Evolutionary conservation across 805 yeast species (phyloP), one percentile per base, ranked within the genome.

Genomic region (Ogataea nonfermentans): DNA sequence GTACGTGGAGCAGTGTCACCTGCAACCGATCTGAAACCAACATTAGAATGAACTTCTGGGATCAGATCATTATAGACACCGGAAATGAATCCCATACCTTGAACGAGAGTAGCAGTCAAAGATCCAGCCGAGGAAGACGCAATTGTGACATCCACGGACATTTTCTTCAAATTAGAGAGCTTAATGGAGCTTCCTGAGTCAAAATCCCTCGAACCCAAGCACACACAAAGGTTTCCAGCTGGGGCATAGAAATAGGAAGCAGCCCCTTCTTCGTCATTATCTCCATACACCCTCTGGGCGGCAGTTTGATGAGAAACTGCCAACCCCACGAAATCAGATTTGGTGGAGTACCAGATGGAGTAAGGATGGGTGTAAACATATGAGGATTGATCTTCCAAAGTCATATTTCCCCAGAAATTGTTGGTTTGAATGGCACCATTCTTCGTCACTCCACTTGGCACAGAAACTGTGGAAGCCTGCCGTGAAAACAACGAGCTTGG

Each of bases 1-100:
- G 67, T 32, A 36, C 70, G 62, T 32, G 75, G 71, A 4, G 71
- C 65, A 4, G 68, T 63, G 4, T 55, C 65, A 29, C 67, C 70
- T 2, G 63, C 56, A 41, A 81, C 70, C 13, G 69, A 65, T 39
- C 67, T 73, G 44, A 82, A 64, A 0, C 90, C 91, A 25, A 81
- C 80, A 10, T 66, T 70, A 10, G 84, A 74, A 16, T 67, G 68
- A 19, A 82, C 48, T 39, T 62, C 61, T 4, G 85, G 81, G 32
- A 68, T 69, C 59, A 79, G 61, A 52, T 71, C 66, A 54, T 73
- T 70, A 47, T 74, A 81, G 17, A 73, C 65, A 13, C 79, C 86
- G 25, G 95, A 80, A 9, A 84, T 77, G 49, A 84, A 79, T 10
- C 95, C 95, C 76, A 73, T 72, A 40, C 96, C 96, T 59, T 82